A percentile compares a stretch with the other conserved stretches of the same genome.
phyloP scores from a whole-genome alignment of 2,329 filamentous ascomycete genomes.

The Aspergillus sp. region DNA sequence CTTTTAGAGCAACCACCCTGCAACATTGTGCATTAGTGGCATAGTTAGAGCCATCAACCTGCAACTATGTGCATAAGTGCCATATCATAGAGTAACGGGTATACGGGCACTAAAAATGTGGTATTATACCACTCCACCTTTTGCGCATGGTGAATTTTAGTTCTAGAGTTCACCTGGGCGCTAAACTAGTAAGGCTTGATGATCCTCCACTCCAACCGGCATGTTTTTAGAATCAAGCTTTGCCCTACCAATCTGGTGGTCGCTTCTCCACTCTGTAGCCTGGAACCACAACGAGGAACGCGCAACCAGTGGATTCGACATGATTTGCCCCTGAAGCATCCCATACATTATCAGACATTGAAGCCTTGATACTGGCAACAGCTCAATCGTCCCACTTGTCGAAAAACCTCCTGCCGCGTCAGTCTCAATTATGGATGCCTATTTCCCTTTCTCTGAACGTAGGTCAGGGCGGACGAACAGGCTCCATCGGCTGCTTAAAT shows the following conservation, averaged over 20 bases:
- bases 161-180: too few species aligned
- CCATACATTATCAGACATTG: neutral
- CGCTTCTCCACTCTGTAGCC: neutral
- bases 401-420: neutral
- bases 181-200: neutral
- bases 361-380: neutral
- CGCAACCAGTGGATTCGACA: neutral
- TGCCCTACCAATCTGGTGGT: neutral
- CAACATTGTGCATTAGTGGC: too few species aligned
- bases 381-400: neutral
- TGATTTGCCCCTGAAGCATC: neutral
- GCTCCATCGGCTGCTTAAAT: neutral
- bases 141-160: too few species aligned
- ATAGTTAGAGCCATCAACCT: too few species aligned
- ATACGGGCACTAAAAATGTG: too few species aligned
- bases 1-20: too few species aligned
- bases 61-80: too few species aligned
- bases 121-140: too few species aligned
- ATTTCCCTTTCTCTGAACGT: neutral
- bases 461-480: neutral
- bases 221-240: neutral
- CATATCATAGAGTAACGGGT: too few species aligned
- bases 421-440: neutral
- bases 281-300: neutral
- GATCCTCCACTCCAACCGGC: neutral